phyloP scores from a whole-genome alignment of 1,284 basidiomycete genomes.

The Apiotrichum montevideense region DNA sequence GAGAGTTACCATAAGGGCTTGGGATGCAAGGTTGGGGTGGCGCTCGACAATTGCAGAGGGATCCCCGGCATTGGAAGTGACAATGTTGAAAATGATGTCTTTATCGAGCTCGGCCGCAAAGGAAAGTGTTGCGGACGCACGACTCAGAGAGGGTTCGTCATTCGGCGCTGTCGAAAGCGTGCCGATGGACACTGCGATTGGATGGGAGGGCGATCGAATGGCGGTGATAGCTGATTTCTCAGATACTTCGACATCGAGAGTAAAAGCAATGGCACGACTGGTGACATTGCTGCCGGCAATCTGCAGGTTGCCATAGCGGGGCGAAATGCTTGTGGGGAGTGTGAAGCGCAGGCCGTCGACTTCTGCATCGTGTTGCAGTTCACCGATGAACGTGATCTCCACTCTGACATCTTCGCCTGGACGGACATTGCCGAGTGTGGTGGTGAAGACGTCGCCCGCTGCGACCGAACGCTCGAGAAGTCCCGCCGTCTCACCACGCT shows the following conservation, averaged over 20 bases:
- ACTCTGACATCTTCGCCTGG: constrained; percentile 3
- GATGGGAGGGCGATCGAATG: constrained; percentile 17
- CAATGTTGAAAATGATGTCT: constrained; percentile 25
- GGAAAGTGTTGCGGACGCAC: constrained; percentile 6
- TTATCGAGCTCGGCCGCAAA: constrained; percentile 4
- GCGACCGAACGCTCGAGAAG: constrained; percentile 35
- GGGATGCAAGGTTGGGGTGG: constrained; percentile 8
- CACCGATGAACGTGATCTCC: constrained; percentile 18
- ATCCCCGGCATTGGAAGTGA: constrained; percentile 13
- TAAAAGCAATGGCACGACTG: not conserved
- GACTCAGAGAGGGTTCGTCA: not conserved
- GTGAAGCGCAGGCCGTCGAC: constrained; percentile 21
- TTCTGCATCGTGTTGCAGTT: constrained; percentile 20
- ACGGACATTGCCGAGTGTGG: constrained; percentile 14
- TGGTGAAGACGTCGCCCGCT: constrained; percentile 15
- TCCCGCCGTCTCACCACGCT: constrained; percentile 49
- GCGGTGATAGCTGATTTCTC: constrained; percentile 9
- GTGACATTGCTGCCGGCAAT: too few species aligned
- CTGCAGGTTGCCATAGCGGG: constrained; percentile 14
- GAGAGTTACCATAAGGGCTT: constrained; percentile 13
- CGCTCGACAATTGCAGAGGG: constrained; percentile 22
- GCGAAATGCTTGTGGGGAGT: constrained; percentile 17
- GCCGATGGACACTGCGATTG: constrained; percentile 10
- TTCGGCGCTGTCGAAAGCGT: constrained; percentile 10
- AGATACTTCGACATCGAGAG: constrained; percentile 16